Evolutionary conservation across 257 asterid genomes (phyloP).

Genomic region (Sherardia arvensis): DNA sequence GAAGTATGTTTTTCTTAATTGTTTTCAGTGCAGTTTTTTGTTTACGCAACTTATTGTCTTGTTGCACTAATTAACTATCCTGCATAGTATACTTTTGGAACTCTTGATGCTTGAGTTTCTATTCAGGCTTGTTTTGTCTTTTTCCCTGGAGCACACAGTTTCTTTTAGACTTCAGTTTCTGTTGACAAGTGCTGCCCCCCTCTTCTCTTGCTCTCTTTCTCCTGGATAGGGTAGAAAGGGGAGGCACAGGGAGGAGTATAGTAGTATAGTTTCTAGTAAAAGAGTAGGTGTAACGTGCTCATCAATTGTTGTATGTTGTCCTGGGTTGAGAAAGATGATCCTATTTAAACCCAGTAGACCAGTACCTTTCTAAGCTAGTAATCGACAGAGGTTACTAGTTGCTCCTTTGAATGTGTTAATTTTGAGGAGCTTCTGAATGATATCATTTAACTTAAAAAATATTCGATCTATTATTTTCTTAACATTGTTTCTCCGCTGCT

Average conservation of each 20-base stretch:
- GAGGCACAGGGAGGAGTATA: no score
- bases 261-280: background rate
- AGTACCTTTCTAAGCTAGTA: background rate
- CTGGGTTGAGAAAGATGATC: background rate
- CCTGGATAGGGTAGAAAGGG: background rate
- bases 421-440: background rate
- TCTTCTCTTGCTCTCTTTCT: background rate
- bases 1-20: background rate
- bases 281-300: background rate
- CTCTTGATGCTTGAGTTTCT: background rate
- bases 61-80: background rate
- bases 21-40: background rate
- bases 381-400: background rate
- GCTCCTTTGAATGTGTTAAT: background rate
- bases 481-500: no score
- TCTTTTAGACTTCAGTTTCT: background rate
- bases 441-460: background rate
- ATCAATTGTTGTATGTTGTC: background rate
- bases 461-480: no score
- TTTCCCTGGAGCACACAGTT: background rate
- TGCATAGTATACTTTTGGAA: background rate
- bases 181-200: background rate
- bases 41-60: background rate
- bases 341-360: background rate
- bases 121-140: background rate